A percentile compares a stretch with the other conserved stretches of the same genome.
These are phyloP conservation scores for Apostasia ramifera DNA, from an alignment of 106 monocot genomes.

Conservation along the genomic window DNA sequence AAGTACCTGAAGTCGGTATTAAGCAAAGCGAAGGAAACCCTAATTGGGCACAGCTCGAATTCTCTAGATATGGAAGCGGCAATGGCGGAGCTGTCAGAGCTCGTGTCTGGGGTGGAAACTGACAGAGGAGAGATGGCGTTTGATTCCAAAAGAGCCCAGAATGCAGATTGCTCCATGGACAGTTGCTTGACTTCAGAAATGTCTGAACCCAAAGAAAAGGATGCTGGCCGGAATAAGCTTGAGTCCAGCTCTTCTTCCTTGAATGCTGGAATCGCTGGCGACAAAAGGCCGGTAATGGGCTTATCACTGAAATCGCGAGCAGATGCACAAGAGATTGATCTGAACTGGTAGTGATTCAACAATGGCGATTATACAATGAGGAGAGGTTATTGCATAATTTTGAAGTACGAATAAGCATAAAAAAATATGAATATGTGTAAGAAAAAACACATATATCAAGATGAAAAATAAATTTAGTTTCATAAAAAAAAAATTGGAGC, in stretches of 20 bases:
- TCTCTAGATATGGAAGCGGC: conserved; percentile 21
- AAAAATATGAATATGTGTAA: no score
- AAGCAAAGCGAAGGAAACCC: conserved; percentile 65
- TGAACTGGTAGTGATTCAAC: not conserved
- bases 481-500: no score
- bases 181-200: conserved; percentile 64
- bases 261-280: no score
- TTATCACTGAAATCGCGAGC: not conserved
- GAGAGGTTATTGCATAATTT: no score
- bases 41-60: conserved; percentile 21
- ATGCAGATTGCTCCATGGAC: conserved; percentile 43
- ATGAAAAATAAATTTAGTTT: no score
- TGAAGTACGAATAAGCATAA: no score
- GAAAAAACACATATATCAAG: no score
- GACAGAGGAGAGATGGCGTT: not conserved
- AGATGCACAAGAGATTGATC: conserved; percentile 2
- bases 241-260: conserved; percentile 11
- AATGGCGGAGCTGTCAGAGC: conserved; percentile 45
- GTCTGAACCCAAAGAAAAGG: conserved; percentile 10
- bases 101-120: conserved; percentile 29
- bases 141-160: not conserved
- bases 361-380: no score
- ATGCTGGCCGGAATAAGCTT: not conserved
- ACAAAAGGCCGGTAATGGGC: not conserved
- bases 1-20: conserved; percentile 67